Evolutionary conservation across 148 eudicot species (phyloP).

Genomic region (Polygonum aviculare): DNA sequence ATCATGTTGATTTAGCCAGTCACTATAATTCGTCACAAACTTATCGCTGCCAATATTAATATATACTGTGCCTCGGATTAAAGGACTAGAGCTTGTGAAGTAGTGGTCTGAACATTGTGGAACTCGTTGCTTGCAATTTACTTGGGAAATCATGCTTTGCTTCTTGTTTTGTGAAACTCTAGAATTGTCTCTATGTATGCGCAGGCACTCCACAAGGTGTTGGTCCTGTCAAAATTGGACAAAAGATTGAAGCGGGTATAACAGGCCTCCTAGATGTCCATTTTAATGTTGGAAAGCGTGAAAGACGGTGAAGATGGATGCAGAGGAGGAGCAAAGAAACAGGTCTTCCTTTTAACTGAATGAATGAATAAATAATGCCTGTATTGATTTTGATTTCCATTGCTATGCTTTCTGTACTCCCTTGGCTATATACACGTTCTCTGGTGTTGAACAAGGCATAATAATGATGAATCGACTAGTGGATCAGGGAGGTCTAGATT

Average conservation of each 20-base stretch:
- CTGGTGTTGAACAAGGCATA: background rate
- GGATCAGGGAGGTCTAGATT: background rate
- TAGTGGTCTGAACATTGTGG: background rate
- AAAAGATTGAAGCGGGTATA: slow-evolving; percentile 83
- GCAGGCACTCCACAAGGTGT: slow-evolving; percentile 93
- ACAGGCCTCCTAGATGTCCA: slow-evolving; percentile 72
- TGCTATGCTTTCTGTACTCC: background rate
- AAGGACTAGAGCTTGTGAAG: background rate
- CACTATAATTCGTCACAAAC: background rate
- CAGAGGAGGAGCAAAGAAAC: slow-evolving; percentile 1
- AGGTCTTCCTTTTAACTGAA: background rate
- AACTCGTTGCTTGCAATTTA: background rate
- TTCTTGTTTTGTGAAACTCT: background rate
- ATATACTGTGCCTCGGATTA: background rate
- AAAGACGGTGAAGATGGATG: slow-evolving; percentile 17
- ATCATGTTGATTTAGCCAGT: background rate
- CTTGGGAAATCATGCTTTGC: background rate
- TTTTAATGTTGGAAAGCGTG: slow-evolving; percentile 57
- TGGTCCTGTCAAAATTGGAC: slow-evolving; percentile 89
- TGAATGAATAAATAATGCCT: background rate
- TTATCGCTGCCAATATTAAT: background rate
- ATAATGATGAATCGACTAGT: background rate
- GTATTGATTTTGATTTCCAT: background rate
- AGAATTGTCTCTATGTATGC: background rate
- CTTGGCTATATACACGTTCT: background rate